Evolutionary conservation across 2,329 filamentous ascomycete species (phyloP).

Genomic region (Claviceps monticola): DNA sequence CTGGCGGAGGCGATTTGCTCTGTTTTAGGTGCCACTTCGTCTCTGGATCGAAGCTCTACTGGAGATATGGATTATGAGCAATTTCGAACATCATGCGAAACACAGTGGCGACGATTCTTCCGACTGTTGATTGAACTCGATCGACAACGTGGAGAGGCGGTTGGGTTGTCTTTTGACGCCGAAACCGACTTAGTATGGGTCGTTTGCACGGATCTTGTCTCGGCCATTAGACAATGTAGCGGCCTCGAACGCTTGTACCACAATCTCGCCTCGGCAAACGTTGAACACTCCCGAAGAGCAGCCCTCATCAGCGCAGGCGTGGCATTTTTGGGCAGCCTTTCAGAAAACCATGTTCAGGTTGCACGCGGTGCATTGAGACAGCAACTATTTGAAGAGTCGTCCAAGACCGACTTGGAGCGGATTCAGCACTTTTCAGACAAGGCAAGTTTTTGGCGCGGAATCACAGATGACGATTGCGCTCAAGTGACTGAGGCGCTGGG

Average conservation of each 20-base stretch:
- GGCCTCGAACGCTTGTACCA: constrained; percentile 60
- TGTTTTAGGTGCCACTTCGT: constrained; percentile 55
- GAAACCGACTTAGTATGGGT: constrained; percentile 66
- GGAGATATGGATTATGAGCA: constrained; percentile 61
- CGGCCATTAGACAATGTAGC: constrained; percentile 68
- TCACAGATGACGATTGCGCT: constrained; percentile 69
- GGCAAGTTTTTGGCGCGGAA: constrained; percentile 62
- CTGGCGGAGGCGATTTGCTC: constrained; percentile 65
- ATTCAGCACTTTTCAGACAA: constrained; percentile 69
- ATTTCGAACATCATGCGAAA: constrained; percentile 59
- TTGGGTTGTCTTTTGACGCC: constrained; percentile 63
- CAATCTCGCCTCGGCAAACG: constrained; percentile 44
- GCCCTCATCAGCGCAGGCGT: constrained; percentile 56
- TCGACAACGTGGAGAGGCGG: constrained; percentile 67
- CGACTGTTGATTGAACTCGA: constrained; percentile 75
- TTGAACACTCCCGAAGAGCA: constrained; percentile 39
- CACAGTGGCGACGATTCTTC: constrained; percentile 85
- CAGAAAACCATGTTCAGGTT: constrained; percentile 52
- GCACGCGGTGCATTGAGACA: constrained; percentile 53
- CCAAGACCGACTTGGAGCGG: constrained; percentile 55
- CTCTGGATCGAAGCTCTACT: constrained; percentile 45
- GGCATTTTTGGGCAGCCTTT: constrained; percentile 56
- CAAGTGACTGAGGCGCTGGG: constrained; percentile 57
- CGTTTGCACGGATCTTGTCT: constrained; percentile 67
- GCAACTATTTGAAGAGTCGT: constrained; percentile 62